Evolutionary conservation across 148 eudicot species (phyloP), one percentile per base, ranked within the genome.

Genomic region (Fagopyrum tataricum): DNA sequence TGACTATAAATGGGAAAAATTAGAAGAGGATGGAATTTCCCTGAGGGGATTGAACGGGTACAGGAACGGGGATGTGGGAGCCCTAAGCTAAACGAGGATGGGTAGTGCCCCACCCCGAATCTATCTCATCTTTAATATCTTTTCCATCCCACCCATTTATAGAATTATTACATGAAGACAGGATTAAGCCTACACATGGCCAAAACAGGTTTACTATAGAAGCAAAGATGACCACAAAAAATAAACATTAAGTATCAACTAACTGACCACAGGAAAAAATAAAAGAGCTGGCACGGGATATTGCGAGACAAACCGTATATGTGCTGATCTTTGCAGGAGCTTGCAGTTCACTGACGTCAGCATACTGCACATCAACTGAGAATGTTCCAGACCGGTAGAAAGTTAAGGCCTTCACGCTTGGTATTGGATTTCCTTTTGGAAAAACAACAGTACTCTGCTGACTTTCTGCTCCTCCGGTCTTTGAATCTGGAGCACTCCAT

Each of bases 361-460:
- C 96, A 82, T 95, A 95, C 24, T 88, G 92, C 72, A 88, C 79
- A 81, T 95, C 97, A 1, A 90, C 73, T 40, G 87, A 49, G 70
- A 95, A 79, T 42, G 97, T 90, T 71, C 87, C 94, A 11, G 96
- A 83, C 69, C 90, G 81, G 44, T 84, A 81, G 71, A 95, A 84
- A 23, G 96, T 87, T 72, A 95, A 76, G 71, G 97, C 97, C 86
- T 91, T 95, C 52, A 85, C 75, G 77, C 87, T 88, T 11, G 99
- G 99, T 40, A 95, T 79, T 23, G 86, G 80, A 84, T 88, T 90
- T 43, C 99, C 99, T 76, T 91, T 95, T 6, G 97, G 97, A 56
- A 95, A 88, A 44, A 95, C 96, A 53, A 87, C 48, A 7, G 84
- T 86, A 80, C 83, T 86, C 72, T 90, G 93, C 52, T 79, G 87